A percentile compares a stretch with the other conserved stretches of the same genome.
phyloP scores from a whole-genome alignment of 305 asterid genomes.

The Withania somnifera region DNA sequence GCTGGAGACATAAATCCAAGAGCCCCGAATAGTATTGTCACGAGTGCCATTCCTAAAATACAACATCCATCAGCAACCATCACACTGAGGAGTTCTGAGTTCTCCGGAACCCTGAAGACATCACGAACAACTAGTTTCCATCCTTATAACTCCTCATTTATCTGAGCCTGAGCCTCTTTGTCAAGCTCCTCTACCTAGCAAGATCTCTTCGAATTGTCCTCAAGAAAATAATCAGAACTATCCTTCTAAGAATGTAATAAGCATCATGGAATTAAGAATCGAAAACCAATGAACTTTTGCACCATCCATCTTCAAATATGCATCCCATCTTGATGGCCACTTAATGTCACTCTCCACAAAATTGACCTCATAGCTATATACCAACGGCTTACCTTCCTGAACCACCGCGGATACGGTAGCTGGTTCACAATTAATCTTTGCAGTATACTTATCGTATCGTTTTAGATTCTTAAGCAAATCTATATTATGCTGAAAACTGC shows the following conservation, averaged over 20 bases:
- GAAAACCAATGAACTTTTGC: conserved; percentile 28
- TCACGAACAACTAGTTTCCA: conserved; percentile 10
- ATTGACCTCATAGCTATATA: conserved; percentile 17
- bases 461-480: conserved; percentile 4
- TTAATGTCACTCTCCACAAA: conserved; percentile 23
- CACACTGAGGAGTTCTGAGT: conserved; percentile 9
- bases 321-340: conserved; percentile 18
- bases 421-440: conserved; percentile 14
- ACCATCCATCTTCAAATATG: conserved; percentile 28
- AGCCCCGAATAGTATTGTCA: conserved; percentile 23
- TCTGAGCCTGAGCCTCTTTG: conserved; percentile 24
- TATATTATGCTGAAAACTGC: conserved; percentile 16
- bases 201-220: conserved; percentile 25
- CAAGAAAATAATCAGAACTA: conserved; percentile 16
- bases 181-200: conserved; percentile 23
- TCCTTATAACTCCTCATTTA: conserved; percentile 24
- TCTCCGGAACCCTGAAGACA: conserved; percentile 19
- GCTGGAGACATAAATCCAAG: conserved; percentile 32
- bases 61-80: conserved; percentile 21
- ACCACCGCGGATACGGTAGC: conserved; percentile 8
- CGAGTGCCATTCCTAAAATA: conserved; percentile 22
- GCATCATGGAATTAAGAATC: conserved; percentile 21
- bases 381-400: conserved; percentile 19
- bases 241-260: conserved; percentile 18
- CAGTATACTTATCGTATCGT: conserved; percentile 12